A percentile compares a stretch with the other conserved stretches of the same genome.
Evolutionary conservation across 805 yeast species (phyloP).

Genomic region (Candida berthetii): DNA sequence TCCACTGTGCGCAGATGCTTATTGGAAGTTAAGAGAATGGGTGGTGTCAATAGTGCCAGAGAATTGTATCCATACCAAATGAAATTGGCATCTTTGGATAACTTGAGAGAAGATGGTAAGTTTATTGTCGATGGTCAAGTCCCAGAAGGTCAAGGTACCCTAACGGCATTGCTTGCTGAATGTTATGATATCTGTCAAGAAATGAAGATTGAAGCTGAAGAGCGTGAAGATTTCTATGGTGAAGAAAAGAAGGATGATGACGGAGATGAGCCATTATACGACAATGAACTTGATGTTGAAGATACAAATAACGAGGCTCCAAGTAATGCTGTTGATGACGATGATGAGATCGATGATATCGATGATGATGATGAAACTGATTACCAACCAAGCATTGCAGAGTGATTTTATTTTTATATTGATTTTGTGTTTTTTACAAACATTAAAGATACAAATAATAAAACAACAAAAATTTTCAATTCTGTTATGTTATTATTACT

Average conservation of each 20-base stretch:
- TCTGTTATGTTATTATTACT: too few relatives aligned
- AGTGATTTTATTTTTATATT: constrained; percentile 1
- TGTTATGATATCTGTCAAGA: constrained; percentile 94
- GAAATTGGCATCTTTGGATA: constrained; percentile 87
- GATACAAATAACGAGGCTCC: constrained; percentile 9
- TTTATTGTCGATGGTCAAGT: constrained; percentile 82
- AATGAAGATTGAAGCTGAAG: constrained; percentile 78
- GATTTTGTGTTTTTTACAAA: too few relatives aligned
- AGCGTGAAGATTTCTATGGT: constrained; percentile 32
- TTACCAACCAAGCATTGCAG: constrained; percentile 18
- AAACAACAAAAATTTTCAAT: too few relatives aligned
- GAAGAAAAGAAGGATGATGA: constrained; percentile 14
- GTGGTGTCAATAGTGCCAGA: constrained; percentile 81
- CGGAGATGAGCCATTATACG: constrained; percentile 7
- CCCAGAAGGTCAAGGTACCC: constrained; percentile 98
- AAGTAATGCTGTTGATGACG: constrained; percentile 19
- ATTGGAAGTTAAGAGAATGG: constrained; percentile 85
- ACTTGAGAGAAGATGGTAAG: constrained; percentile 84
- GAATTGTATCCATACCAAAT: constrained; percentile 95
- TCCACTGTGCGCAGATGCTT: constrained; percentile 88
- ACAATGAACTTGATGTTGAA: constrained; percentile 17
- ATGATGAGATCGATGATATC: constrained; percentile 26
- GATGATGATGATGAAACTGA: constrained; percentile 28
- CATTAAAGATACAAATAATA: too few relatives aligned
- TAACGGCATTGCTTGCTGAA: constrained; percentile 84